phyloP scores from a whole-genome alignment of 2,329 filamentous ascomycete species.

The Gaeumannomyces tritici region DNA sequence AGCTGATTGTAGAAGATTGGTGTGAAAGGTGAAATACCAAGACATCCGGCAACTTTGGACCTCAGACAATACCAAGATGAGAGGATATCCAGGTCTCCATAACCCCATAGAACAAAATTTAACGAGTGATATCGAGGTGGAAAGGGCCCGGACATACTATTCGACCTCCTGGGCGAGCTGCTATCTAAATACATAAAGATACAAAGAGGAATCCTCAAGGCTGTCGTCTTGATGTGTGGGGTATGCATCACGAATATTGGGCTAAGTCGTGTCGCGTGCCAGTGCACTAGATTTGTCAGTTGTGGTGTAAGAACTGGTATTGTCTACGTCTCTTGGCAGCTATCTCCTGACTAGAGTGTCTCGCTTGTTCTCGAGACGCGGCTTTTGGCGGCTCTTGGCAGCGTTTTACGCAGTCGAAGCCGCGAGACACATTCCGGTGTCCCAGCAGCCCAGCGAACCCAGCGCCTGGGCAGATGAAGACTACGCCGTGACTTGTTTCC shows the following conservation, averaged over 20 bases:
- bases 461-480: no score
- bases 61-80: not conserved
- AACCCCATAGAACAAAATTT: not conserved
- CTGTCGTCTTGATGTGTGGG: not conserved
- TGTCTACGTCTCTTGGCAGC: not conserved
- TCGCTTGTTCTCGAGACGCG: not conserved
- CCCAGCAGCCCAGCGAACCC: no score
- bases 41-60: not conserved
- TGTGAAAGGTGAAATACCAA: not conserved
- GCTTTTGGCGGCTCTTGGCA: no score
- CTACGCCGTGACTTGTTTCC: no score
- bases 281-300: not conserved
- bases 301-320: not conserved
- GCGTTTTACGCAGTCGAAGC: no score
- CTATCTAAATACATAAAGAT: no score
- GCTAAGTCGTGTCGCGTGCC: not conserved
- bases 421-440: no score
- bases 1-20: not conserved
- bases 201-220: no score
- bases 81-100: not conserved
- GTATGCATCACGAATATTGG: not conserved
- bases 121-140: not conserved
- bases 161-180: no score
- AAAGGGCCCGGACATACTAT: no score
- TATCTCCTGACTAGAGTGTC: not conserved